Conservation (phyloP, 352 stramenopile genomes). For the Lagenidium giganteum region DNA sequence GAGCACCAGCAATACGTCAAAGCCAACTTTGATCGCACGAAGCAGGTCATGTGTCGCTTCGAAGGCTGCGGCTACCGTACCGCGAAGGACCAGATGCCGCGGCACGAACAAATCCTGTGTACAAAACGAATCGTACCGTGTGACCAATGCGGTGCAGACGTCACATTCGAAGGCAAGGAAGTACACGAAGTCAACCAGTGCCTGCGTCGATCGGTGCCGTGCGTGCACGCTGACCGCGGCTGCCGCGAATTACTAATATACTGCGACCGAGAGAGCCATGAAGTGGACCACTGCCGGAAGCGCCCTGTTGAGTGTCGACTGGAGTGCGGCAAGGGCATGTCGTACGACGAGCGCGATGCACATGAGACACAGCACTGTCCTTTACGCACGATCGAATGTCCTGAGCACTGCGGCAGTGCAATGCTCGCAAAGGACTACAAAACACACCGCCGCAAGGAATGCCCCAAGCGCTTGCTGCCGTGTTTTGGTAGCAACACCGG, state of each 20-base stretch:
- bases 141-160: conserved; percentile 29
- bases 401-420: conserved; percentile 21
- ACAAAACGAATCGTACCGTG: conserved; percentile 42
- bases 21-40: conserved; percentile 36
- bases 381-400: conserved; percentile 37
- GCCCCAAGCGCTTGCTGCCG: conserved; percentile 42
- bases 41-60: conserved; percentile 28
- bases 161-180: conserved; percentile 32
- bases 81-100: conserved; percentile 43
- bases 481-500: conserved; percentile 21
- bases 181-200: conserved; percentile 32
- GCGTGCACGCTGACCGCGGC: conserved; percentile 46
- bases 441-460: conserved; percentile 33
- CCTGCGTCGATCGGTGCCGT: conserved; percentile 28
- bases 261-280: conserved; percentile 29
- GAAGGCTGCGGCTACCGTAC: conserved; percentile 41
- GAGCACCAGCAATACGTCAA: conserved; percentile 50
- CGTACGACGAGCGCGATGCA: conserved; percentile 32
- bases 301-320: conserved; percentile 40
- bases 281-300: conserved; percentile 53
- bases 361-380: conserved; percentile 53
- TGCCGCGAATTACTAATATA: conserved; percentile 36
- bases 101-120: conserved; percentile 60
- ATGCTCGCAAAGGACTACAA: conserved; percentile 40
- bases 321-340: conserved; percentile 32